A percentile compares a stretch with the other conserved stretches of the same genome.
These are phyloP conservation scores for Forsythia suspensa DNA, from an alignment of 257 asterid genomes.

Conservation along the genomic window DNA sequence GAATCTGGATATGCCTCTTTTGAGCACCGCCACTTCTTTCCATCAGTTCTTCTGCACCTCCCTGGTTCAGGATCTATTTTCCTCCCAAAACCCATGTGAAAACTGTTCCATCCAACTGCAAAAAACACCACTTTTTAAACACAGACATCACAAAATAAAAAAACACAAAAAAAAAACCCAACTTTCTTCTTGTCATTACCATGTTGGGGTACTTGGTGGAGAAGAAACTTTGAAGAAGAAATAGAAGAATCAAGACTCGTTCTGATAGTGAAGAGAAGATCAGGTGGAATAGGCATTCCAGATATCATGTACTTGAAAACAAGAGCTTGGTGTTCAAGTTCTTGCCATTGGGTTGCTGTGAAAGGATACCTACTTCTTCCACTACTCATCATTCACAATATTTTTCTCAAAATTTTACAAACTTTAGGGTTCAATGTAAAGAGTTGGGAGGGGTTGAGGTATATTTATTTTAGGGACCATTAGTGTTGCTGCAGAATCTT, in stretches of 20 bases:
- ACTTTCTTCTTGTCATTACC: constrained; percentile 8
- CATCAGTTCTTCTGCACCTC: constrained; percentile 94
- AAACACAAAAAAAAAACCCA: no score
- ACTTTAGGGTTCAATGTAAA: not conserved
- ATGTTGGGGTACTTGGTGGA: constrained; percentile 56
- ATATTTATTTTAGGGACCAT: constrained; percentile 86
- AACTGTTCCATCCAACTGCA: constrained; percentile 61
- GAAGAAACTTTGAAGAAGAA: constrained; percentile 59
- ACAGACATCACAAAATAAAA: not conserved
- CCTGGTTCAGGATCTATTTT: constrained; percentile 97
- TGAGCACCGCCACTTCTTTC: constrained; percentile 95
- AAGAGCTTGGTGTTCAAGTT: constrained; percentile 92
- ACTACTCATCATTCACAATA: constrained; percentile 41
- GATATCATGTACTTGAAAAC: constrained; percentile 84
- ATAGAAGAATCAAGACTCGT: constrained; percentile 63
- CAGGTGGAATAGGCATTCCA: constrained; percentile 86
- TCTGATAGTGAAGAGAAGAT: constrained; percentile 80
- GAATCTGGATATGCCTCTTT: constrained; percentile 95
- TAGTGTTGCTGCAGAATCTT: constrained; percentile 68
- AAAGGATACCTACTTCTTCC: constrained; percentile 63
- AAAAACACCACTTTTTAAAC: not conserved
- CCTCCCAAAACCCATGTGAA: constrained; percentile 80
- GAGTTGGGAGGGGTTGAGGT: constrained; percentile 20
- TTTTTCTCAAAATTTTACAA: not conserved
- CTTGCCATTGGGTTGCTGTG: constrained; percentile 88